Conservation (phyloP, 257 asterid genomes). For the Solanum pennellii region DNA sequence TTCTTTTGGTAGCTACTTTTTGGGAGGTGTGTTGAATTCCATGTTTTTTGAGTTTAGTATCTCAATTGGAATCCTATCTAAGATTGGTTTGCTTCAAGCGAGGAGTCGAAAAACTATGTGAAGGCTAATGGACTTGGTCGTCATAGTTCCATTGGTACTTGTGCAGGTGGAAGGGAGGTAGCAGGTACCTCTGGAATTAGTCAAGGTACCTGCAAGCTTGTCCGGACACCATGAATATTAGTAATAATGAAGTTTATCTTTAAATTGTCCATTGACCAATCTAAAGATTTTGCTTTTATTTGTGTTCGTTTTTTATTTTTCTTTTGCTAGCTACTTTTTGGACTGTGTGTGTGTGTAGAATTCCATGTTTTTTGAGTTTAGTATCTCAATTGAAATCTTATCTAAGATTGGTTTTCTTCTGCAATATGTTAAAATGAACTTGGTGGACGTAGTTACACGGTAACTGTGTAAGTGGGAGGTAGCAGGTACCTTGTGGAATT, state of each 20-base stretch:
- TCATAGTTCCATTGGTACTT: not conserved
- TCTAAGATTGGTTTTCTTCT: not conserved
- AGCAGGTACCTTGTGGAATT: not conserved
- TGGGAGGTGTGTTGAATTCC: not conserved
- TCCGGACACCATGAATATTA: not conserved
- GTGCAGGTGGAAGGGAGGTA: not conserved
- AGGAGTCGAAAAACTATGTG: not conserved
- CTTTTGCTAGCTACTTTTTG: not conserved
- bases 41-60: not conserved
- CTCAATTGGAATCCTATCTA: not conserved
- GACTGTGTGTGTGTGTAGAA: not conserved
- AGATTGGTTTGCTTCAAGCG: not conserved
- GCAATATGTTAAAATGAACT: not conserved
- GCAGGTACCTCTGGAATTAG: not conserved
- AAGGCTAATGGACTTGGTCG: not conserved
- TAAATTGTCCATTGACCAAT: not conserved
- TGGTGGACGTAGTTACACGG: not conserved
- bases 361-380: not conserved
- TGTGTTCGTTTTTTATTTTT: not conserved
- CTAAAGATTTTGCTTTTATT: not conserved
- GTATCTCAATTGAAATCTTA: not conserved
- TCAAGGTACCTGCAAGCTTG: not conserved
- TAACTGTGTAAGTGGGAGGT: not conserved
- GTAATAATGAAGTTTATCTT: not conserved
- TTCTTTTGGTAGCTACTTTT: not conserved